Evolutionary conservation across 2,329 filamentous ascomycete species (phyloP), one percentile per base, ranked within the genome.

Genomic region (Calonectria honghensis): DNA sequence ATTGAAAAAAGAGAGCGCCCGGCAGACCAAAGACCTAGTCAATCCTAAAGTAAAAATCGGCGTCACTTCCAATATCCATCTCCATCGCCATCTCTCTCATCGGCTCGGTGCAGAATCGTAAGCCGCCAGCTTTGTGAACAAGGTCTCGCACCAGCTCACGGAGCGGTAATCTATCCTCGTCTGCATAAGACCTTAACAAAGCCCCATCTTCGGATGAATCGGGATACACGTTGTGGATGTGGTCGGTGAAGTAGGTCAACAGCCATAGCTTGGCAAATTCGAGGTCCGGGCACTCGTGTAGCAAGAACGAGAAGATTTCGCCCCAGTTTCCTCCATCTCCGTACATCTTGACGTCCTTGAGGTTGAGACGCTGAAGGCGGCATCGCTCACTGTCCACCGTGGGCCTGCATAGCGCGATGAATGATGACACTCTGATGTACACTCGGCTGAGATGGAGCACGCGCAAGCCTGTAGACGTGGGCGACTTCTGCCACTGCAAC

Each of bases 331-430:
- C 61, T 16, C 61, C 61, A 18, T 50, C 39, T 6, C 39, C 61
- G 41, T 45, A 50, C 13, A 65, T 65, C n/a, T 65, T 65, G 5
- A 65, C 61, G 41, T 65, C 61, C 29, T 50, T 65, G 39, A 65
- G 41, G 31, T 50, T 65, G 29, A 65, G 39, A 14, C 61, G 41
- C 14, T 65, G 61, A 14, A 65, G 39, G 6, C 41, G 39, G 7
- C n/a, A 24, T 24, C 39, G 61, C 18, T 50, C 61, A 32, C n/a
- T 24, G 1, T 32, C 29, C 7, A 29, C 39, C 18, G 14, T 27
- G 27, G 61, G 39, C 20, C 31, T 29, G 41, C 61, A 65, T 1
- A 65, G 61, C 20, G 39, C 13, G 11, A 65, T 35, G 41, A 65
- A 50, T 18, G 61, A 20, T 11, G 61, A 24, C 6, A 20, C 61